A percentile compares a stretch with the other conserved stretches of the same genome.
Conservation (phyloP, 306 rosid genomes). For the Senna tora region DNA sequence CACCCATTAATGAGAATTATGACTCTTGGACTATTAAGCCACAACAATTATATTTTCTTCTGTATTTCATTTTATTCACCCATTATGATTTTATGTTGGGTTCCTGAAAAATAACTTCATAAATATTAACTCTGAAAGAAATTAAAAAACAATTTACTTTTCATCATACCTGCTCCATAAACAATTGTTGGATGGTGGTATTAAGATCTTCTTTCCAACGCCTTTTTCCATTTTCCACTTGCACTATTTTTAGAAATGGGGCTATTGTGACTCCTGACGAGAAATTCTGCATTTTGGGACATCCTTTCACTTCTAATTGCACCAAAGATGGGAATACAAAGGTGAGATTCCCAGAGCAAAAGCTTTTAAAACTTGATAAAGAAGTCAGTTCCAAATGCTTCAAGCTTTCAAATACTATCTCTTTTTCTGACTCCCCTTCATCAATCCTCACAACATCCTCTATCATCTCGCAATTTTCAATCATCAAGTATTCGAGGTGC, state of each 20-base stretch:
- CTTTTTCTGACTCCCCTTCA: background rate
- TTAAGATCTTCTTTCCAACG: background rate
- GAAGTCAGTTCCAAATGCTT: background rate
- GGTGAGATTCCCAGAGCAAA: background rate
- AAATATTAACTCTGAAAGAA: too few species aligned
- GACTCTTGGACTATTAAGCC: too few species aligned
- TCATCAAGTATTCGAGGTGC: background rate
- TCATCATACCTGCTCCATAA: background rate
- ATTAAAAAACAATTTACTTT: too few species aligned
- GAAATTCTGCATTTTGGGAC: background rate
- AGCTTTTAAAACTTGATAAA: background rate
- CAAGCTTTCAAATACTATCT: background rate
- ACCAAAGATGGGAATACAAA: background rate
- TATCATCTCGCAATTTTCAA: background rate
- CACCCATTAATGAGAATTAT: too few species aligned
- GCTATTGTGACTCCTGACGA: background rate
- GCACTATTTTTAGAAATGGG: background rate
- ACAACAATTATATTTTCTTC: too few species aligned
- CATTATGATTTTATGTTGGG: too few species aligned
- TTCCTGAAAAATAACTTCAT: too few species aligned
- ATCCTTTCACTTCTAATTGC: background rate
- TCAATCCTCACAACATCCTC: background rate
- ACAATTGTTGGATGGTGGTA: background rate
- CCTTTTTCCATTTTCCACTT: background rate
- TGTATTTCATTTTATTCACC: too few species aligned